Conservation (phyloP, 352 stramenopile species). For the Blastocystis sp. region DNA sequence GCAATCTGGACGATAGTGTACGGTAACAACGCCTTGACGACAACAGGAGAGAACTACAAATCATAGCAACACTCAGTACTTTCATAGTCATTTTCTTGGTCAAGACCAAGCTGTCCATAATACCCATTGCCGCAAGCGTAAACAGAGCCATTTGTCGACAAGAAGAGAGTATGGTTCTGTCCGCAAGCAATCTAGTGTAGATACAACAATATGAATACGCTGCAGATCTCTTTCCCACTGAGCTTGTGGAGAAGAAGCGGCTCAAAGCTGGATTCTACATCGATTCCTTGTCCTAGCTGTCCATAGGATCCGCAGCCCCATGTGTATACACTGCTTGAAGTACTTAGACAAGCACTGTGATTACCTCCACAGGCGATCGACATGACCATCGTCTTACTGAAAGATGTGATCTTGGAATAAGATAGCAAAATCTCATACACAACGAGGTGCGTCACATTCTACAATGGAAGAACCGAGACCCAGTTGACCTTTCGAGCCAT, state of each 20-base stretch:
- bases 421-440: not conserved
- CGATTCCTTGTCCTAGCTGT: constrained; percentile 67
- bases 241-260: constrained; percentile 11
- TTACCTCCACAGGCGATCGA: constrained; percentile 67
- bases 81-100: constrained; percentile 62
- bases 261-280: constrained; percentile 62
- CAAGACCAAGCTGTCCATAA: constrained; percentile 71
- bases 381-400: constrained; percentile 62
- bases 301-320: constrained; percentile 72
- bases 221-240: constrained; percentile 16
- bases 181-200: constrained; percentile 69
- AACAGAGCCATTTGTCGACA: constrained; percentile 67
- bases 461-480: not conserved
- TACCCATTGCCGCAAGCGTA: constrained; percentile 71
- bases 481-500: not conserved
- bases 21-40: not conserved
- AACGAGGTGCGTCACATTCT: constrained; percentile 13
- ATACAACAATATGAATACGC: not conserved
- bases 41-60: constrained; percentile 1
- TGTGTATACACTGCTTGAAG: constrained; percentile 65
- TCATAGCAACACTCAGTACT: not conserved
- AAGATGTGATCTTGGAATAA: constrained; percentile 23
- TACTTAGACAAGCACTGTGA: constrained; percentile 66
- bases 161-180: constrained; percentile 70
- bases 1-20: constrained; percentile 18